A percentile compares a stretch with the other conserved stretches of the same genome.
Conservation (phyloP, 2,329 filamentous ascomycete genomes). For the Westerdykella aurantiaca region DNA sequence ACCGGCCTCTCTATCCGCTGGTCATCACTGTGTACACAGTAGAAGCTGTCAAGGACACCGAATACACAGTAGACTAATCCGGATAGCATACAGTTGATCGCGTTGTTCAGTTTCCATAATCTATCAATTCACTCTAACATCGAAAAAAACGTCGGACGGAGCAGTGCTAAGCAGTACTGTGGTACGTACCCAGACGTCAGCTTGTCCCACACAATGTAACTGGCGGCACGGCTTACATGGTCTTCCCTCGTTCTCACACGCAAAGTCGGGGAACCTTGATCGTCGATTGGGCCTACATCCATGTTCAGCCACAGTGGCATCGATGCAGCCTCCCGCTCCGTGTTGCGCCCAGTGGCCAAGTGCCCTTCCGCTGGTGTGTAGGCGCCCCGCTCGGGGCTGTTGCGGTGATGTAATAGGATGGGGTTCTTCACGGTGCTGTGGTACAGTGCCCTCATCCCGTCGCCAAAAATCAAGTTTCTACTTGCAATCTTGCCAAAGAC, state of each 20-base stretch:
- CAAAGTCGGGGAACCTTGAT: conserved; percentile 24
- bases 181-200: too few relatives aligned
- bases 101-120: too few relatives aligned
- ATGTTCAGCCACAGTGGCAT: conserved; percentile 25
- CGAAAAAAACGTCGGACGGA: too few relatives aligned
- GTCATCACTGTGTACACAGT: too few relatives aligned
- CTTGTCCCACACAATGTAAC: background rate
- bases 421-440: conserved; percentile 19
- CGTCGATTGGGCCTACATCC: conserved; percentile 25
- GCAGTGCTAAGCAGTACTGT: too few relatives aligned
- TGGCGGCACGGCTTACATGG: background rate
- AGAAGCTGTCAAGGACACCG: too few relatives aligned
- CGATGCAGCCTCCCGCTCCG: conserved; percentile 18
- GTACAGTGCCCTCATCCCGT: conserved; percentile 19
- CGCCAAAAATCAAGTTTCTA: conserved; percentile 36
- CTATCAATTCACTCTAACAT: too few relatives aligned
- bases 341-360: conserved; percentile 23
- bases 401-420: conserved; percentile 34
- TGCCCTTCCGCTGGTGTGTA: conserved; percentile 16
- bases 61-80: too few relatives aligned
- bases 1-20: too few relatives aligned
- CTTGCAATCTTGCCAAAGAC: conserved; percentile 11
- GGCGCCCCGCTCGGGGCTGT: conserved; percentile 30
- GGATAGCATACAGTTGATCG: too few relatives aligned
- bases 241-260: conserved; percentile 8